phyloP scores from a whole-genome alignment of 768 basidiomycete species.

The Antrodiella citrinella region DNA sequence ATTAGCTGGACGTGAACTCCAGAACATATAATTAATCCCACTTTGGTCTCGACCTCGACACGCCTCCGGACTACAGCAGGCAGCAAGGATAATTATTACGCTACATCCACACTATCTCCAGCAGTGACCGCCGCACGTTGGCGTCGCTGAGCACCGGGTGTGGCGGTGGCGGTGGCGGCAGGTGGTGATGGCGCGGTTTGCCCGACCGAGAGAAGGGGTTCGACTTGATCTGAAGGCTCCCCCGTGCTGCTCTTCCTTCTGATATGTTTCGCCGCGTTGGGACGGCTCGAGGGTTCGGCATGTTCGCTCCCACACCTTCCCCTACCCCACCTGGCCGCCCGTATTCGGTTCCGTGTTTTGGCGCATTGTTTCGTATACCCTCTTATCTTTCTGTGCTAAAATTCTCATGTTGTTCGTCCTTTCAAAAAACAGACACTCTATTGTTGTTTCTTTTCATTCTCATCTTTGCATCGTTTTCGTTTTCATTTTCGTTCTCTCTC shows the following conservation, averaged over 20 bases:
- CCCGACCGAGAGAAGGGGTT: not conserved
- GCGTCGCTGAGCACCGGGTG: not conserved
- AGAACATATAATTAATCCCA: not conserved
- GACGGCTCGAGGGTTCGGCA: not conserved
- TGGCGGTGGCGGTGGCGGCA: slow-evolving; percentile 1
- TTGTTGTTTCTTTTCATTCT: too few relatives aligned
- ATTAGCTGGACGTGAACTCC: not conserved
- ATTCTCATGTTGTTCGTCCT: too few relatives aligned
- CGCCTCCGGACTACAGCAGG: not conserved
- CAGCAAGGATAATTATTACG: not conserved
- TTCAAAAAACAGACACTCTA: too few relatives aligned
- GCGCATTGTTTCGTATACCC: too few relatives aligned
- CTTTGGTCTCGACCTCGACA: not conserved
- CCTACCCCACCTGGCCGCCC: too few relatives aligned
- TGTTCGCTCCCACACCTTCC: not conserved
- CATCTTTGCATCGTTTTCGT: too few relatives aligned
- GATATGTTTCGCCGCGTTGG: not conserved
- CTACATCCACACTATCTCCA: not conserved
- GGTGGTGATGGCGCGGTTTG: not conserved
- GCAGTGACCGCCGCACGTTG: not conserved
- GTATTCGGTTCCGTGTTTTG: too few relatives aligned
- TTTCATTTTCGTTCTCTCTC: not conserved
- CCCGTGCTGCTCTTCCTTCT: not conserved
- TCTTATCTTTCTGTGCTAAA: too few relatives aligned
- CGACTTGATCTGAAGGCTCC: too few relatives aligned